A percentile compares a stretch with the other conserved stretches of the same genome.
Conservation (phyloP, 305 asterid genomes). For the Solanum hybrid region DNA sequence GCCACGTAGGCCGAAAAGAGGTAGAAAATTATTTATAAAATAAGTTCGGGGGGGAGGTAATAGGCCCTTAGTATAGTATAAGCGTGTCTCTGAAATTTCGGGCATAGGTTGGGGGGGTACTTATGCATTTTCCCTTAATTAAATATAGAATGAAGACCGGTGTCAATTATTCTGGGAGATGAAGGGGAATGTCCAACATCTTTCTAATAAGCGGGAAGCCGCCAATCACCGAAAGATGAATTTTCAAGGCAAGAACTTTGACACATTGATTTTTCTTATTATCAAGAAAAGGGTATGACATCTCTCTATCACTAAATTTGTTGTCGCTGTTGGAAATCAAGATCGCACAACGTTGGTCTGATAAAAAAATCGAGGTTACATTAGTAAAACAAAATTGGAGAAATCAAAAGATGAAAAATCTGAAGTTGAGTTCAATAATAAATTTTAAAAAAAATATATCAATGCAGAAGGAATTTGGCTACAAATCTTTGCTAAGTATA, state of each 20-base stretch:
- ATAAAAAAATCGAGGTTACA: not conserved
- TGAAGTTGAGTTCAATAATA: not conserved
- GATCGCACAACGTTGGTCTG: not conserved
- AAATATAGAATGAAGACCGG: no score
- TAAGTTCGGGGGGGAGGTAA: no score
- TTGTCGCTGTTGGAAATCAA: not conserved
- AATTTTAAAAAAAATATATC: no score
- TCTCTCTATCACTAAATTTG: not conserved
- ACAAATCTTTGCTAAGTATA: not conserved
- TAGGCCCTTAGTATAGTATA: no score
- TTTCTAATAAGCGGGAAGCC: not conserved
- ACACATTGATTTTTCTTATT: not conserved
- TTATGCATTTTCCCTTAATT: no score
- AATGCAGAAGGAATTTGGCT: not conserved
- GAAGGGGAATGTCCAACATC: not conserved
- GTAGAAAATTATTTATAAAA: no score
- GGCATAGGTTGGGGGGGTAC: no score
- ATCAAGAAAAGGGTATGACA: not conserved
- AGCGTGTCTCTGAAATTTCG: no score
- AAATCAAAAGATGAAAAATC: not conserved
- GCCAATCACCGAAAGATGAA: not conserved
- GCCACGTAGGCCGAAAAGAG: no score
- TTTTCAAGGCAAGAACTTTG: not conserved
- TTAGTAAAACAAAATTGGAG: not conserved
- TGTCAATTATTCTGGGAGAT: not conserved